Percentiles rank a stretch among this genome's conserved stretches.
Conservation (phyloP, 306 rosid genomes). For the Alnus rubra region DNA sequence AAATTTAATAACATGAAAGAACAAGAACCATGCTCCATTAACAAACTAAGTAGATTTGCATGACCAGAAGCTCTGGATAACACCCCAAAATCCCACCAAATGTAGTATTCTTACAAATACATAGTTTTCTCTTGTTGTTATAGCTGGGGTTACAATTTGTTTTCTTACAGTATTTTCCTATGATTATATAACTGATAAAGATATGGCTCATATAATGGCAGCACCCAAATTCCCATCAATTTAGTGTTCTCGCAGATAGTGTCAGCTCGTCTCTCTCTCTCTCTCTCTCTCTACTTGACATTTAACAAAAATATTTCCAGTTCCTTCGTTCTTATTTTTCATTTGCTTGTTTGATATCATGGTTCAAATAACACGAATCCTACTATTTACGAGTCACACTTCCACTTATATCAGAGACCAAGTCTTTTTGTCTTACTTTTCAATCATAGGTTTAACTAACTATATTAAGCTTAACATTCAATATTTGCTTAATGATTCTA, state of each 20-base stretch:
- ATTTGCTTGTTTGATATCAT: background rate
- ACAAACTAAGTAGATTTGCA: background rate
- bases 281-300: background rate
- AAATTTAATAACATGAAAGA: background rate
- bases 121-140: no score
- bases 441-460: background rate
- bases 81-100: background rate
- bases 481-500: background rate
- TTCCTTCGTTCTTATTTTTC: background rate
- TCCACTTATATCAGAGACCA: background rate
- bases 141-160: no score
- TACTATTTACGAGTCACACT: background rate
- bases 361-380: background rate
- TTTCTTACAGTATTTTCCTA: no score
- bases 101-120: no score
- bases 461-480: background rate
- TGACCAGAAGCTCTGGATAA: background rate
- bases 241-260: no score
- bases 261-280: no score
- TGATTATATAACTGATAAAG: no score
- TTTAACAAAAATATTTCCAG: background rate
- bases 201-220: no score
- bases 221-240: no score
- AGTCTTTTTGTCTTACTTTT: background rate
- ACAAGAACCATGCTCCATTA: background rate